Percentiles rank a stretch among this genome's conserved stretches.
These are phyloP conservation scores for Pseudonitzschia multistriata DNA, from an alignment of 108 stramenopile species.

Conservation along the genomic window DNA sequence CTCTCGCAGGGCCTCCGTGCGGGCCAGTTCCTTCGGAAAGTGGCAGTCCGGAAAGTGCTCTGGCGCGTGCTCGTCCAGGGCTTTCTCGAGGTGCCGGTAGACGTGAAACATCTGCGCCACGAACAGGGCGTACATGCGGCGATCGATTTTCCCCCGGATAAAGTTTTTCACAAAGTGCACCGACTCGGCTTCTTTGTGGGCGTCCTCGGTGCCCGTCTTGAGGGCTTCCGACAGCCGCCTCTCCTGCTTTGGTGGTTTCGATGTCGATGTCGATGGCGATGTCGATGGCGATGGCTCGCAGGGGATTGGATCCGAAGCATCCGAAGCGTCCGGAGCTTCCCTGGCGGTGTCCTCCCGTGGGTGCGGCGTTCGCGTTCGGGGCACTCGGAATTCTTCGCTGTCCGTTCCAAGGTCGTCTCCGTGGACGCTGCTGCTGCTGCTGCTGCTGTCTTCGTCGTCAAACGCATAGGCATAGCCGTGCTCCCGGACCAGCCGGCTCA, in stretches of 20 bases:
- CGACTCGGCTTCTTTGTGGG: slow-evolving; percentile 85
- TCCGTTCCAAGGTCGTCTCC: background rate
- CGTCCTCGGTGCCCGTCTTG: slow-evolving; percentile 76
- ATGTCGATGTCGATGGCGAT: background rate
- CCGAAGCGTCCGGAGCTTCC: background rate
- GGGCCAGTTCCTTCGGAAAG: slow-evolving; percentile 70
- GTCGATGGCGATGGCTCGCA: background rate
- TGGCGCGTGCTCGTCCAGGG: slow-evolving; percentile 61
- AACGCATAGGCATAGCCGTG: slow-evolving; percentile 15
- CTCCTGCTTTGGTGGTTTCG: background rate
- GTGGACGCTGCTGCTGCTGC: background rate
- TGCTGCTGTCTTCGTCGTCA: background rate
- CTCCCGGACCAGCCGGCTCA: slow-evolving; percentile 48
- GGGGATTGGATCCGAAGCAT: no score
- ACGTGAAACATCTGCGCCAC: slow-evolving; percentile 67
- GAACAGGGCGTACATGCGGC: slow-evolving; percentile 60
- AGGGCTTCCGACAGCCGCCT: slow-evolving; percentile 54
- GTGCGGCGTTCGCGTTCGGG: no score
- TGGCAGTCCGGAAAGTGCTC: slow-evolving; percentile 60
- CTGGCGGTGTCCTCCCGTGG: background rate
- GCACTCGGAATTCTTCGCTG: slow-evolving; percentile 2
- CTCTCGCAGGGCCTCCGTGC: slow-evolving; percentile 52
- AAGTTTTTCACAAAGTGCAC: slow-evolving; percentile 90
- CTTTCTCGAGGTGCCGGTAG: slow-evolving; percentile 66
- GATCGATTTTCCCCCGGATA: slow-evolving; percentile 75